Evolutionary conservation across 257 asterid species (phyloP), one percentile per base, ranked within the genome.

Genomic region (Striga asiatica): DNA sequence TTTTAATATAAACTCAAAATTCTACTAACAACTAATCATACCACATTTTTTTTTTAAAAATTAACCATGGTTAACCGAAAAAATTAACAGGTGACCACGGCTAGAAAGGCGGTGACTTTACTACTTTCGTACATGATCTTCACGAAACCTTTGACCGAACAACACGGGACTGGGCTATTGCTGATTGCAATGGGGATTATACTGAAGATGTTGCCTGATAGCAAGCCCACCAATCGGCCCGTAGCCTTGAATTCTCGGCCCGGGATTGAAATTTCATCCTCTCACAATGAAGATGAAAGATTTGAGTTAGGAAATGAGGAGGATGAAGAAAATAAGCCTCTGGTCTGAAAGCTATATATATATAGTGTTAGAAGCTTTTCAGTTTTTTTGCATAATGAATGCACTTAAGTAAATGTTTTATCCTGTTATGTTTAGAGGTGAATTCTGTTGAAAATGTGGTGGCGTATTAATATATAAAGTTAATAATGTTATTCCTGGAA

Each of bases 41-140:
- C n/a, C n/a, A n/a, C n/a, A n/a, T n/a, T n/a, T n/a, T n/a, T n/a
- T 39, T 39, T 39, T 39, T 12, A 39, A 1, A 6, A 13, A 5
- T n/a, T 3, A 4, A 10, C 6, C 14, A 39, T 39, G n/a, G 8
- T 39, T 12, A 4, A 14, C 6, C 5, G 8, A 1, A 29, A 29
- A 29, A 1, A 29, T 7, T 37, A 50, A 54, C 78, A 86, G 98
- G 76, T 86, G n/a, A 89, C 98, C 1, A 89, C 98, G 0, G 96
- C 98, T 3, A 80, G 98, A 65, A 89, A 89, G 59, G 98, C 96
- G 0, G 96, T 89, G 4, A 89, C 96, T 0, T 66, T 89, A 55
- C 17, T 89, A 62, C 79, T 89, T 6, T 89, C 98, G 0, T 89
- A 86, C 56, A 5, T 89, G 75, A 89, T 89, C 9, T 89, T 89